Percentiles rank a stretch among this genome's conserved stretches.
phyloP scores from a whole-genome alignment of 2,329 filamentous ascomycete genomes.

The Cordyceps javanica region DNA sequence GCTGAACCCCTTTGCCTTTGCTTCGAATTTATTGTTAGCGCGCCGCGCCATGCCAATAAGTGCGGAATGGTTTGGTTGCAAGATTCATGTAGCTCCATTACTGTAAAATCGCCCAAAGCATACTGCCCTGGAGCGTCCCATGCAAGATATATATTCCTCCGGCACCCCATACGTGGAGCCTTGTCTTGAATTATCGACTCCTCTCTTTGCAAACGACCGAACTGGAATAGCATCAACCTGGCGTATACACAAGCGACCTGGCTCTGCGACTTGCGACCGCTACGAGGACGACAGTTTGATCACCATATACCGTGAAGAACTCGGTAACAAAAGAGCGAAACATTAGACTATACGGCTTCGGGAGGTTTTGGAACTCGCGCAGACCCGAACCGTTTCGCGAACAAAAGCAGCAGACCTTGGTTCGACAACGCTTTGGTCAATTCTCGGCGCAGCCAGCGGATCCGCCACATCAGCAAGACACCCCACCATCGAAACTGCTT shows the following conservation, averaged over 20 bases:
- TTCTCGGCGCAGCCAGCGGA: conserved; percentile 1
- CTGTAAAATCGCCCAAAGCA: conserved; percentile 8
- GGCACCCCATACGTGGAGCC: conserved; percentile 9
- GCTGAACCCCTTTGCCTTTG: conserved; percentile 12
- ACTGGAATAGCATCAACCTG: background rate
- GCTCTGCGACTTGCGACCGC: background rate
- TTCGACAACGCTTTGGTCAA: background rate
- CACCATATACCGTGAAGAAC: background rate
- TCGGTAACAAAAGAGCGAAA: background rate
- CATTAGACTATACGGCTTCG: background rate
- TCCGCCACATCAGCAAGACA: conserved; percentile 1
- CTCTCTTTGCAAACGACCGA: background rate
- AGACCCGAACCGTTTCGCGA: background rate
- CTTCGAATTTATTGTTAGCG: conserved; percentile 8
- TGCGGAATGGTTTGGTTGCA: conserved; percentile 10
- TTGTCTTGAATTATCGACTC: conserved; percentile 6
- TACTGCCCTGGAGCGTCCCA: conserved; percentile 6
- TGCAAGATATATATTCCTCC: conserved; percentile 11
- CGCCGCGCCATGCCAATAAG: conserved; percentile 8
- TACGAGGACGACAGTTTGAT: background rate
- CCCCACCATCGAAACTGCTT: conserved; percentile 8
- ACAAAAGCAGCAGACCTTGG: background rate
- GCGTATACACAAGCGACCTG: background rate
- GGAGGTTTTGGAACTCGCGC: background rate
- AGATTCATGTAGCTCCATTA: conserved; percentile 13